Conservation (phyloP, 2,329 filamentous ascomycete species). For the Clarireedia monteithiana region DNA sequence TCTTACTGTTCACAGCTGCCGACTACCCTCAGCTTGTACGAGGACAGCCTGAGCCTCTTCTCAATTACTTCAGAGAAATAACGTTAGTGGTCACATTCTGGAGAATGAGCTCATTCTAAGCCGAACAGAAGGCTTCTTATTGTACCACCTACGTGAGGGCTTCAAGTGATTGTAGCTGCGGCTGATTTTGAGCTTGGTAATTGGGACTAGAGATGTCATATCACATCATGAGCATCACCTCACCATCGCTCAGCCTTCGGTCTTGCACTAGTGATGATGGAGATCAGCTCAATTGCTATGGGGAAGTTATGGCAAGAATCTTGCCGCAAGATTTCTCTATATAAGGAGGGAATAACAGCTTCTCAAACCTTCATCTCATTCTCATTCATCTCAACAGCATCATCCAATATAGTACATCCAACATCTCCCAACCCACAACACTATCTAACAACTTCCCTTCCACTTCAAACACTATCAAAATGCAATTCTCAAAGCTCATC, state of each 20-base stretch:
- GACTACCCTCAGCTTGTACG: not conserved
- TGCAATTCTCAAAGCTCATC: constrained; percentile 17
- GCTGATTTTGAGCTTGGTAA: not conserved
- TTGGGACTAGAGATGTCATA: not conserved
- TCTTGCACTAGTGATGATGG: not conserved
- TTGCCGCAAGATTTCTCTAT: not conserved
- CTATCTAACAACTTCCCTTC: not conserved
- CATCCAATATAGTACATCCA: not conserved
- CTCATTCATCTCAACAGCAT: not conserved
- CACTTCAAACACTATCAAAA: constrained; percentile 6
- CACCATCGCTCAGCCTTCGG: not conserved
- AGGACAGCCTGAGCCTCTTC: not conserved
- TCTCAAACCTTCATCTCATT: not conserved
- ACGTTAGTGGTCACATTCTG: not conserved
- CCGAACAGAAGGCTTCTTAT: not conserved
- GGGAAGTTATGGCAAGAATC: not conserved
- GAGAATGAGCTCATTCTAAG: not conserved
- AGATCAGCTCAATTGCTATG: not conserved
- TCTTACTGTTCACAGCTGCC: too few relatives aligned
- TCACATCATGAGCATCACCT: not conserved
- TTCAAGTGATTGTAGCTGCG: not conserved
- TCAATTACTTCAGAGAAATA: not conserved
- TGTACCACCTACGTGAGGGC: not conserved
- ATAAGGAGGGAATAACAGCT: not conserved
- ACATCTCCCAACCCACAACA: not conserved